Base-by-base conservation (phyloP, 257 asterid genomes). In the Handroanthus guayacan region DNA sequence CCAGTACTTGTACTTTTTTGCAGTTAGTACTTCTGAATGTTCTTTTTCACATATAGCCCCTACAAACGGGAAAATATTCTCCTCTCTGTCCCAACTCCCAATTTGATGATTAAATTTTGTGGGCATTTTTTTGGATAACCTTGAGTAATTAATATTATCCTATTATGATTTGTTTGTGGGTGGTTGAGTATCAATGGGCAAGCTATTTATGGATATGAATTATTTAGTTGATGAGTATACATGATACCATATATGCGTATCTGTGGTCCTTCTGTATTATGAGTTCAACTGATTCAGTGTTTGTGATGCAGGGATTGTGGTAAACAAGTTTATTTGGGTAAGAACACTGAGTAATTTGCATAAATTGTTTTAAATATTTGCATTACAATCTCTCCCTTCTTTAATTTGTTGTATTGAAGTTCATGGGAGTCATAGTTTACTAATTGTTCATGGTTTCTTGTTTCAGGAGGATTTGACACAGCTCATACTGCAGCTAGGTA, bases 401-500 rank as follows among this genome's bases (percentile, higher is more conserved):
- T 20, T 13, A 14, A 7, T 71, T 64, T 17, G 12, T 36, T 31
- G 13, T 60, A 52, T 13, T 64, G 45, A 18, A 8, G 45, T 41
- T 25, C 31, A 25, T 56, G 58, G 12, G 20, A 45, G 2, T 4
- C 36, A 14, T 63, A 63, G 6, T 47, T 14, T 50, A 6, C 13
- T 70, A 31, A 39, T 56, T 55, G 56, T 41, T 39, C 38, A 17
- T 20, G 51, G 66, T 38, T 70, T 67, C 9, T 12, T 47, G 31
- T 85, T 77, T 60, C 83, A 90, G 96, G 93, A 39, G 96, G 93
- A 72, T 90, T 90, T 78, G 96, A 90, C 82, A 88, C 95, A 12
- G 92, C 95, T 80, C 89, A 86, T 78, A 75, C 87, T 55, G 95
- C 95, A 37, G 95, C 95, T 85, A 84, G 90, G 96, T 88, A 79